A percentile compares a stretch with the other conserved stretches of the same genome.
Conservation (phyloP, 1,139 yeast genomes). For the Kodamaea ohmeri region DNA sequence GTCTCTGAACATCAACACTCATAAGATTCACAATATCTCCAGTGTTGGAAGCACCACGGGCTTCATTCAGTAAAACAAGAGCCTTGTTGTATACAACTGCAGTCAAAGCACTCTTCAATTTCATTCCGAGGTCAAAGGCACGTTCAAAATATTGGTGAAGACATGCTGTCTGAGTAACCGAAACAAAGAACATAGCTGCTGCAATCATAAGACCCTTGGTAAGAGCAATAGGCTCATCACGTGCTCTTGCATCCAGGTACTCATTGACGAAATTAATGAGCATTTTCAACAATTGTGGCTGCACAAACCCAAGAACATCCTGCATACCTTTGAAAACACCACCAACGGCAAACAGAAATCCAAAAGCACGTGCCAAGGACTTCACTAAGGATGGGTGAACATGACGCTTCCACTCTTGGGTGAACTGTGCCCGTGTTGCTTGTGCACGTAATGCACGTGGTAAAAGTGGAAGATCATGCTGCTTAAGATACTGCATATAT, state of each 20-base stretch:
- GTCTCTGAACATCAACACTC: slow-evolving; percentile 95
- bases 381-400: slow-evolving; percentile 59
- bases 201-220: slow-evolving; percentile 85
- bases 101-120: slow-evolving; percentile 76
- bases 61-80: slow-evolving; percentile 76
- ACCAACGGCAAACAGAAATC: slow-evolving; percentile 63
- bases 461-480: slow-evolving; percentile 75
- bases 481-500: slow-evolving; percentile 66
- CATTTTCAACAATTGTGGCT: slow-evolving; percentile 78
- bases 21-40: slow-evolving; percentile 96
- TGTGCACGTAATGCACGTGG: slow-evolving; percentile 64
- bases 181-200: slow-evolving; percentile 75
- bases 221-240: slow-evolving; percentile 45
- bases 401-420: slow-evolving; percentile 54
- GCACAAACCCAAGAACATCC: slow-evolving; percentile 80
- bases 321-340: slow-evolving; percentile 76
- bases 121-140: slow-evolving; percentile 87
- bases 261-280: slow-evolving; percentile 82
- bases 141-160: slow-evolving; percentile 93
- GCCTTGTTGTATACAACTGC: slow-evolving; percentile 80
- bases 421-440: slow-evolving; percentile 49
- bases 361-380: slow-evolving; percentile 70
- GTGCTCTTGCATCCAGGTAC: slow-evolving; percentile 21
- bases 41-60: slow-evolving; percentile 76
- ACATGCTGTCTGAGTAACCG: slow-evolving; percentile 77